These are phyloP conservation scores for Flaveria sonorensis DNA, from an alignment of 129 eudicot species.

Conservation along the genomic window DNA sequence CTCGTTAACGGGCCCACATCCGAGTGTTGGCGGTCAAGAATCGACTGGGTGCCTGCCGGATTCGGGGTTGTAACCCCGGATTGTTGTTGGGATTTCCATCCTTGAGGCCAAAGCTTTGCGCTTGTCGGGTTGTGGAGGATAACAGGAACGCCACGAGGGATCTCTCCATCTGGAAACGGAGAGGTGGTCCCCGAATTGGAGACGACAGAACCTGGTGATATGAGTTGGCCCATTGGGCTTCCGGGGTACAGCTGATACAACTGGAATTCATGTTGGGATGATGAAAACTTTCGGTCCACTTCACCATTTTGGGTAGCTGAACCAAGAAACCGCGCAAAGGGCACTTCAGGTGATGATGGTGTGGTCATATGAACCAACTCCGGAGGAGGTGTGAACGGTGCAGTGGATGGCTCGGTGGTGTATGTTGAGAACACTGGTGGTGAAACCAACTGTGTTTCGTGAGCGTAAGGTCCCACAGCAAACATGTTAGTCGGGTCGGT, in stretches of 20 bases:
- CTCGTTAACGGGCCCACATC: constrained; percentile 53
- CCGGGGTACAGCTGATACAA: constrained; percentile 88
- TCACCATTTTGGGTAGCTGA: constrained; percentile 56
- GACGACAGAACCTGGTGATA: constrained; percentile 82
- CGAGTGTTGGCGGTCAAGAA: constrained; percentile 49
- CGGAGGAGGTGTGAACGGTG: constrained; percentile 95
- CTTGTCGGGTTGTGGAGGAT: constrained; percentile 49
- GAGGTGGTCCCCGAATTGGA: constrained; percentile 86
- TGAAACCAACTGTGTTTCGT: constrained; percentile 87
- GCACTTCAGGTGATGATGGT: constrained; percentile 98
- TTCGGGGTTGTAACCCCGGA: constrained; percentile 63
- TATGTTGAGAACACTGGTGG: constrained; percentile 91
- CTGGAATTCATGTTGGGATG: constrained; percentile 70
- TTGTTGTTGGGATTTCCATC: constrained; percentile 56
- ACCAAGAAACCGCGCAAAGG: constrained; percentile 91
- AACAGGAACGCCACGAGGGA: constrained; percentile 38
- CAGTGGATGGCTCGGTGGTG: constrained; percentile 95
- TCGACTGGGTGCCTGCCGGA: constrained; percentile 34
- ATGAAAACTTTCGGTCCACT: constrained; percentile 44
- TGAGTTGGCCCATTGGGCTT: constrained; percentile 86
- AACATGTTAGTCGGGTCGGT: constrained; percentile 77
- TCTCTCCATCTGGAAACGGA: constrained; percentile 64
- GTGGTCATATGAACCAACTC: constrained; percentile 89
- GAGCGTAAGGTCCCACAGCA: constrained; percentile 89
- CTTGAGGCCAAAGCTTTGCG: constrained; percentile 46